Conservation (phyloP, 192 early-diverging fungal genomes). For the Radiomyces spectabilis region DNA sequence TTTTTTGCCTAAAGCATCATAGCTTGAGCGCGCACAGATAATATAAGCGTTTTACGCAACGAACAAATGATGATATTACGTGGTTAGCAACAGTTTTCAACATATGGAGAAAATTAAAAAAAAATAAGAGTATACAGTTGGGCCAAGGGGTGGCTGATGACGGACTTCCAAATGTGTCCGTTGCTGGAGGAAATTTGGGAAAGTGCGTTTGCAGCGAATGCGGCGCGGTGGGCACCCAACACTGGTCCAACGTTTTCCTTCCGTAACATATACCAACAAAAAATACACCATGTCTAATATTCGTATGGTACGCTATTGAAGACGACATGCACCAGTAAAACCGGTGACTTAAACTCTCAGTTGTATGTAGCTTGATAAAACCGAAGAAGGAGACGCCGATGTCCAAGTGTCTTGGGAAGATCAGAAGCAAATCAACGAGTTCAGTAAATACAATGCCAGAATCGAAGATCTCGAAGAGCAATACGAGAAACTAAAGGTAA, state of each 20-base stretch:
- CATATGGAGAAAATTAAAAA: too few relatives aligned
- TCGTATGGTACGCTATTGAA: neutral
- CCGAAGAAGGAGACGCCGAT: slow-evolving; percentile 82
- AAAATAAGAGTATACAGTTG: neutral
- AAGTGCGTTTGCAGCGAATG: too few relatives aligned
- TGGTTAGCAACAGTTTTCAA: neutral
- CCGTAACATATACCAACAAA: neutral
- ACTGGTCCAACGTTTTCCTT: neutral
- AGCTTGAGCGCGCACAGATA: neutral
- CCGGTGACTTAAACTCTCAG: neutral
- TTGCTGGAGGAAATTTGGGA: too few relatives aligned
- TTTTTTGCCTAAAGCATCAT: neutral
- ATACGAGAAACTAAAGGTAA: slow-evolving; percentile 77
- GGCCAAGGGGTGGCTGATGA: neutral
- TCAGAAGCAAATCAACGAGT: slow-evolving; percentile 92
- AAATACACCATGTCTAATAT: neutral
- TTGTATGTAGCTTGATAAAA: slow-evolving; percentile 14
- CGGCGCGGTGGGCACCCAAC: too few relatives aligned
- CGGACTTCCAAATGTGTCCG: neutral
- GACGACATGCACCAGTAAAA: neutral
- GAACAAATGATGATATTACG: neutral
- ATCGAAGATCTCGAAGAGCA: slow-evolving; percentile 71
- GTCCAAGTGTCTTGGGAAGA: slow-evolving; percentile 95
- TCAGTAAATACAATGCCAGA: slow-evolving; percentile 77
- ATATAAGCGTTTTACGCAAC: neutral